Evolutionary conservation across 2,329 filamentous ascomycete species (phyloP), one percentile per base, ranked within the genome.

Genomic region (Alternaria burnsii): DNA sequence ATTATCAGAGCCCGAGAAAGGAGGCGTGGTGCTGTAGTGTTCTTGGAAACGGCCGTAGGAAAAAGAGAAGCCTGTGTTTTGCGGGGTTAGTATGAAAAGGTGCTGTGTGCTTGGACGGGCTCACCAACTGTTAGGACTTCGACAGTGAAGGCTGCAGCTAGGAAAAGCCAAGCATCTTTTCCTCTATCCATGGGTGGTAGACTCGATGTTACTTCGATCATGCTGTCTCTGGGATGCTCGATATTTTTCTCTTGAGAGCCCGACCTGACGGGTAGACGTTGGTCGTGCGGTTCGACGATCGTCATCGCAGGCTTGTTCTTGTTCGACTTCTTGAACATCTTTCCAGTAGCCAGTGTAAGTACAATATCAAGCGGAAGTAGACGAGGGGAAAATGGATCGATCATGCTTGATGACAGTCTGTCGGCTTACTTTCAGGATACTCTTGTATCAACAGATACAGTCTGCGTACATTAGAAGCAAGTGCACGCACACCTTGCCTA

Each of bases 31-130:
- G 41, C 81, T 84, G 74, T 92, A 92, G 76, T 90, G 89, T 52
- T 88, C 83, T 66, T 91, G 88, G 71, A 92, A 91, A 30, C 92
- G 83, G 44, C 89, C 89, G 72, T 88, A 92, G 0, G 87, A 84
- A 56, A 88, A 88, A 0, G 88, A 86, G 60, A 91, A 90, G 5
- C 89, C 88, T 90, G 47, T 1, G 30, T 43, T 36, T 3, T 34
- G 8, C n/a, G 26, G 14, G 3, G 28, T 20, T 9, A 10, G 44
- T 36, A 36, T 16, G 32, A 36, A 16, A 14, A 14, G 32, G 32
- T 22, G 26, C 14, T 32, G n/a, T 30, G 26, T 32, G 14, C 4
- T 44, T 8, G 16, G 22, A 44, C 4, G 24, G 14, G 42, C 46
- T 22, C 20, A 26, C 32, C 46, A 16, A 50, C 36, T 12, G 46